Conservation (phyloP, 2,329 filamentous ascomycete species). For the Trichoderma arundinaceum region DNA sequence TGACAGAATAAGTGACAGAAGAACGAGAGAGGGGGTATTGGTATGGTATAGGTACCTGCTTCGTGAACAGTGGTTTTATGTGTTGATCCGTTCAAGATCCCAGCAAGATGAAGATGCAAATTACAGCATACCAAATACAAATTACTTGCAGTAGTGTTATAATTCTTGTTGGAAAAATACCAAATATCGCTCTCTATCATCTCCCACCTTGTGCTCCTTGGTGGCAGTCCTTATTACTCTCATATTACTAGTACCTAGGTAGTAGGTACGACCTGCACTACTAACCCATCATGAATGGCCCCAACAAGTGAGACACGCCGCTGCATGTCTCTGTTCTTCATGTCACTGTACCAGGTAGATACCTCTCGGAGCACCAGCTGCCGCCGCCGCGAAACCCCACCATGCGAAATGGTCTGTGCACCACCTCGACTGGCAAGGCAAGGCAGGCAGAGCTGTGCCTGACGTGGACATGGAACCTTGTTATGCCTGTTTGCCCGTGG, state of each 20-base stretch:
- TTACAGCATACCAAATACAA: too few relatives aligned
- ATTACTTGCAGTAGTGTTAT: too few relatives aligned
- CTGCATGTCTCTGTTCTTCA: slow-evolving; percentile 8
- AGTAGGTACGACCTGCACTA: not conserved
- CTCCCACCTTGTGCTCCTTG: too few relatives aligned
- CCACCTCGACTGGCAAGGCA: slow-evolving; percentile 40
- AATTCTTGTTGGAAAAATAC: too few relatives aligned
- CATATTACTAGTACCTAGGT: not conserved
- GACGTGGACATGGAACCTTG: slow-evolving; percentile 50
- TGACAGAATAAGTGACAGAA: not conserved
- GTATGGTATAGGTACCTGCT: too few relatives aligned
- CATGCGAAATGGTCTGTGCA: slow-evolving; percentile 38
- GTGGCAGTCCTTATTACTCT: too few relatives aligned
- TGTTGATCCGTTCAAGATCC: too few relatives aligned
- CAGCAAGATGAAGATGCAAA: too few relatives aligned
- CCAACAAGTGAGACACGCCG: not conserved
- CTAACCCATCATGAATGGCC: too few relatives aligned
- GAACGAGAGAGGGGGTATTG: not conserved
- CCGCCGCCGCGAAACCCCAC: slow-evolving; percentile 5
- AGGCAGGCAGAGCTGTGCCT: slow-evolving; percentile 52
- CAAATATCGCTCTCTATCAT: too few relatives aligned
- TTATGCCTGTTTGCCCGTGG: not conserved
- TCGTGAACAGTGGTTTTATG: too few relatives aligned
- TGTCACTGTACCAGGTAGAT: too few relatives aligned
- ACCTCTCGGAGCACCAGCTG: not conserved